Evolutionary conservation across 2,329 filamentous ascomycete species (phyloP).

Genomic region (Allantophomopsis cytisporea): DNA sequence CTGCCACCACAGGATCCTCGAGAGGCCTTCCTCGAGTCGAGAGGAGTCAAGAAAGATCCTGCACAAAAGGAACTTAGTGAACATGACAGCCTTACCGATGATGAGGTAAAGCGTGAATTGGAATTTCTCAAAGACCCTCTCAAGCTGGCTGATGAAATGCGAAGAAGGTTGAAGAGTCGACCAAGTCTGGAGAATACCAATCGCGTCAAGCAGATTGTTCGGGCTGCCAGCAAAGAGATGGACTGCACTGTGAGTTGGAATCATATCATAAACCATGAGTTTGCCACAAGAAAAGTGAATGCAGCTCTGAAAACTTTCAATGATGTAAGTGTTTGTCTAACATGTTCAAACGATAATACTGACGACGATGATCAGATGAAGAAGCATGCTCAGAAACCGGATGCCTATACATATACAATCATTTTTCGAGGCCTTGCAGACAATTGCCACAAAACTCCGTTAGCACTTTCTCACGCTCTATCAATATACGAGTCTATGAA

Average conservation of each 20-base stretch:
- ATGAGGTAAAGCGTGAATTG: slow-evolving; percentile 7
- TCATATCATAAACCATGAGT: slow-evolving; percentile 58
- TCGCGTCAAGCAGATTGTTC: slow-evolving; percentile 55
- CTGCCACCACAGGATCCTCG: too few relatives aligned
- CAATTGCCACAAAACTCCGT: slow-evolving; percentile 35
- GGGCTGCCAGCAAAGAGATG: slow-evolving; percentile 50
- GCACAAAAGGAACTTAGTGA: too few relatives aligned
- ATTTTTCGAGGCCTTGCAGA: slow-evolving; percentile 63
- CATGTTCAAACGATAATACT: background rate
- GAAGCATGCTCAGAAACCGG: slow-evolving; percentile 72
- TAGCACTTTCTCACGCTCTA: slow-evolving; percentile 55
- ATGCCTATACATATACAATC: slow-evolving; percentile 71
- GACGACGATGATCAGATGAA: slow-evolving; percentile 58
- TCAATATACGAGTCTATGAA: slow-evolving; percentile 67
- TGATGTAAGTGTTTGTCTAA: slow-evolving; percentile 44
- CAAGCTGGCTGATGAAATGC: slow-evolving; percentile 57
- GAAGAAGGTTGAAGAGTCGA: slow-evolving; percentile 10
- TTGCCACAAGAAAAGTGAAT: slow-evolving; percentile 45
- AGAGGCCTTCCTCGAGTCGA: too few relatives aligned
- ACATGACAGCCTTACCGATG: too few relatives aligned
- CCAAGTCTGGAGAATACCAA: slow-evolving; percentile 32
- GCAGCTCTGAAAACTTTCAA: slow-evolving; percentile 75
- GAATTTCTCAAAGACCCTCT: slow-evolving; percentile 43
- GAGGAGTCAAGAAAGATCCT: too few relatives aligned
- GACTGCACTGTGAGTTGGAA: slow-evolving; percentile 77